phyloP scores from a whole-genome alignment of 495 filamentous ascomycete genomes.

The Staphylotrichum longicolle region DNA sequence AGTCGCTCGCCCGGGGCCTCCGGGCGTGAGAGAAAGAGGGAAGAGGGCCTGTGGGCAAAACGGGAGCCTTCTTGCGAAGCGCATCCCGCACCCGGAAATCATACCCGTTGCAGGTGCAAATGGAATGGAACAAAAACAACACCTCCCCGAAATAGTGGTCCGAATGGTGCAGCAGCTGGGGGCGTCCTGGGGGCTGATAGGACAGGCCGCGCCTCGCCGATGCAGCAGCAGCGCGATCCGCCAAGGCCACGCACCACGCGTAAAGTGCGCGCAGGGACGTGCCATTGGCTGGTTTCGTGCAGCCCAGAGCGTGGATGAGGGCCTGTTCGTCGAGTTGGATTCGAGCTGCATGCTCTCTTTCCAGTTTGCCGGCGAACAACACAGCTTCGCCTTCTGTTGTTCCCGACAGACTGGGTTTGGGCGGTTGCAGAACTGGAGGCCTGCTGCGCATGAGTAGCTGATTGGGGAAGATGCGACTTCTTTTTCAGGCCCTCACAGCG shows the following conservation, averaged over 20 bases:
- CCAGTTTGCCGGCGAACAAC: neutral
- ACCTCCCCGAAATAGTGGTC: slow-evolving; percentile 9
- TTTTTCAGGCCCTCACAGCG: neutral
- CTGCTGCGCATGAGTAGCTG: slow-evolving; percentile 1
- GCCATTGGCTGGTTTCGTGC: slow-evolving; percentile 11
- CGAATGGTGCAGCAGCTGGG: slow-evolving; percentile 6
- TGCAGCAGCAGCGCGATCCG: slow-evolving; percentile 12
- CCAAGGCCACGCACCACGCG: slow-evolving; percentile 7
- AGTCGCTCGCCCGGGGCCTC: neutral
- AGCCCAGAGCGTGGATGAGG: neutral
- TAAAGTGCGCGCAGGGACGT: slow-evolving; percentile 18
- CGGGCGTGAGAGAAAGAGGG: neutral
- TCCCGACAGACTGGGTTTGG: slow-evolving; percentile 15
- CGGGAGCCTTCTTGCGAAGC: too few relatives aligned
- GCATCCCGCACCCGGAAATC: slow-evolving; percentile 2
- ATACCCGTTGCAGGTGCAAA: slow-evolving; percentile 9
- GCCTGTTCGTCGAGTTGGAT: neutral
- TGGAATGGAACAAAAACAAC: neutral
- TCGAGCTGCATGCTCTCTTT: neutral
- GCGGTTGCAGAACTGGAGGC: slow-evolving; percentile 19
- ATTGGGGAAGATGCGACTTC: slow-evolving; percentile 11
- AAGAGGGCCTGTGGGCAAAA: too few relatives aligned
- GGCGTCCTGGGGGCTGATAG: neutral
- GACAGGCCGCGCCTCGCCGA: slow-evolving; percentile 8
- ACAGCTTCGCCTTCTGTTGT: slow-evolving; percentile 4